Percentiles rank a stretch among this genome's conserved stretches.
Conservation (phyloP, 1,284 basidiomycete genomes). For the Boletus smithii region DNA sequence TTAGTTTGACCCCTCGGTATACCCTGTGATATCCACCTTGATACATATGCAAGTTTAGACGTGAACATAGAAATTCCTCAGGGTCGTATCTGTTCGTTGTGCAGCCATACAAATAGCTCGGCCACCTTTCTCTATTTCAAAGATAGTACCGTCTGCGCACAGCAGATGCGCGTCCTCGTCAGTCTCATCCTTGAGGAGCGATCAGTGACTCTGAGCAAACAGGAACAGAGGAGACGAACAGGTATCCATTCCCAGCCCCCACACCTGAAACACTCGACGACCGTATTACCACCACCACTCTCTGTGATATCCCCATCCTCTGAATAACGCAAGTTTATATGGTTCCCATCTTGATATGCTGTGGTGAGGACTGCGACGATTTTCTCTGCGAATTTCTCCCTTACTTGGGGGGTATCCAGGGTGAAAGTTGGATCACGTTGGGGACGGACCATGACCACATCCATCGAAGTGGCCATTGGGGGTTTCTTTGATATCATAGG, state of each 20-base stretch:
- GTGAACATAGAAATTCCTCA: conserved; percentile 47
- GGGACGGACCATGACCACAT: conserved; percentile 84
- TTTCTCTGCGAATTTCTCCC: conserved; percentile 46
- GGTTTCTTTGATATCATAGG: conserved; percentile 37
- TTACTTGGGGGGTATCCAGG: conserved; percentile 41
- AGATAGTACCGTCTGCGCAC: conserved; percentile 73
- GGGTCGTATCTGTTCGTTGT: conserved; percentile 28
- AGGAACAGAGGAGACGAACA: conserved; percentile 43
- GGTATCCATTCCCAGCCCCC: conserved; percentile 84
- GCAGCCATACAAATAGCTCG: conserved; percentile 48
- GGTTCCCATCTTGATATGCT: conserved; percentile 73
- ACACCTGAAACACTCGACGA: conserved; percentile 82
- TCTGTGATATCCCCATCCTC: conserved; percentile 43
- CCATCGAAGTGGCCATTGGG: conserved; percentile 51
- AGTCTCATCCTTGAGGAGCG: conserved; percentile 42
- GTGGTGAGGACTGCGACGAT: conserved; percentile 51
- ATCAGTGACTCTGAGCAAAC: conserved; percentile 15
- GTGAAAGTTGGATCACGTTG: conserved; percentile 54
- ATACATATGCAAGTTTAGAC: conserved; percentile 23
- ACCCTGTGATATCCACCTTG: conserved; percentile 11
- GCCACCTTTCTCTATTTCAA: conserved; percentile 54
- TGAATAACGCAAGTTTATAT: conserved; percentile 61
- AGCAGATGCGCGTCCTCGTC: conserved; percentile 62
- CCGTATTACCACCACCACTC: conserved; percentile 46
- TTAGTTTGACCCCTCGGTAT: conserved; percentile 31